Evolutionary conservation across 805 yeast species (phyloP).

Genomic region (Candida vaughaniae): DNA sequence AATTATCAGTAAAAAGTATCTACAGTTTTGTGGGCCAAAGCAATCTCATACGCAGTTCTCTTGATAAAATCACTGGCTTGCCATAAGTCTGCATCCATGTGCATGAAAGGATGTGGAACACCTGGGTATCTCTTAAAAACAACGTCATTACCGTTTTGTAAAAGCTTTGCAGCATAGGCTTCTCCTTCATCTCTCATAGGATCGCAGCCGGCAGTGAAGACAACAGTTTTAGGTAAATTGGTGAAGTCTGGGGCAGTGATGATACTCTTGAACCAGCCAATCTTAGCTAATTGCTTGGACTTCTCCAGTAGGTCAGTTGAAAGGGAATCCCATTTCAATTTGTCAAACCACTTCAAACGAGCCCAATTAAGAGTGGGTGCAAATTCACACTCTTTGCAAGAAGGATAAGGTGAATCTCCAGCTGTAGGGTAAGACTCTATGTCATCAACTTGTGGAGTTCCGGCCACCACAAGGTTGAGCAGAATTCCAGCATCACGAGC

Average conservation of each 20-base stretch:
- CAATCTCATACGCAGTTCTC: constrained; percentile 25
- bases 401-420: constrained; percentile 23
- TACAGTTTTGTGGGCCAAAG: constrained; percentile 20
- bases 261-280: constrained; percentile 30
- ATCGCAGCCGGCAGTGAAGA: constrained; percentile 31
- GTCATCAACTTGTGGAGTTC: constrained; percentile 31
- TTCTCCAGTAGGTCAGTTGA: constrained; percentile 14
- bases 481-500: constrained; percentile 22
- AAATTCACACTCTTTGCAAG: constrained; percentile 25
- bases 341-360: constrained; percentile 26
- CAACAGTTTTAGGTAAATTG: constrained; percentile 24
- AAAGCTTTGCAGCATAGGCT: constrained; percentile 24
- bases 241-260: constrained; percentile 25
- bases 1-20: not conserved
- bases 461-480: constrained; percentile 24
- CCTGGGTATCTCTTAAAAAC: constrained; percentile 27
- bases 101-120: constrained; percentile 33
- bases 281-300: constrained; percentile 16
- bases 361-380: constrained; percentile 33
- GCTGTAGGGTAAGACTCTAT: constrained; percentile 20
- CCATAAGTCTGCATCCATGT: constrained; percentile 29
- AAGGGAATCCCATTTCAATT: constrained; percentile 25
- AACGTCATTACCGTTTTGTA: constrained; percentile 24
- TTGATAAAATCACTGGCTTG: constrained; percentile 27
- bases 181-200: constrained; percentile 33